A percentile compares a stretch with the other conserved stretches of the same genome.
These are phyloP conservation scores for Zygoascus bituminiphila DNA, from an alignment of 805 yeast species.

Conservation along the genomic window DNA sequence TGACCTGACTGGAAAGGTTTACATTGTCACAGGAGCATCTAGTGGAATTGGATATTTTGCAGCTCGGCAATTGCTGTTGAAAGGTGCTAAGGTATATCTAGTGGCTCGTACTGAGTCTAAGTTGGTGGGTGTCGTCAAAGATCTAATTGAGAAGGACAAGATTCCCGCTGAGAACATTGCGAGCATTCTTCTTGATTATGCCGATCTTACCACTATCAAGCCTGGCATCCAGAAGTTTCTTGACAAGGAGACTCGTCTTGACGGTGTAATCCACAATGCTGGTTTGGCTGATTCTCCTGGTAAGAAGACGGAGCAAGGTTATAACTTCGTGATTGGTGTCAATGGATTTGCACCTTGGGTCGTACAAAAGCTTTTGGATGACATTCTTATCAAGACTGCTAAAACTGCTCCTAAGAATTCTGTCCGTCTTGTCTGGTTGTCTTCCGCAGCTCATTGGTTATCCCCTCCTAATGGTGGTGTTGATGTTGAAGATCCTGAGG, in stretches of 20 bases:
- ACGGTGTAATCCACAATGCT: conserved; percentile 38
- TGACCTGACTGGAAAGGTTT: conserved; percentile 30
- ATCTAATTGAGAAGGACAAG: conserved; percentile 31
- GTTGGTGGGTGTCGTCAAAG: conserved; percentile 41
- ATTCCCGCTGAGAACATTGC: conserved; percentile 9
- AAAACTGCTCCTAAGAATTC: conserved; percentile 23
- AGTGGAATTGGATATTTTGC: conserved; percentile 86
- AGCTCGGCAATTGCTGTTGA: conserved; percentile 46
- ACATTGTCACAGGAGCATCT: conserved; percentile 71
- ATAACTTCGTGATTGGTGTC: conserved; percentile 41
- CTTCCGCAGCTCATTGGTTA: conserved; percentile 14
- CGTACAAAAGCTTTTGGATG: conserved; percentile 30
- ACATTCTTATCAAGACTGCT: conserved; percentile 31
- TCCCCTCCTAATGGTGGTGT: conserved; percentile 30
- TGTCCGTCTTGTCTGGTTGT: conserved; percentile 39
- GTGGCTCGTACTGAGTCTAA: conserved; percentile 69
- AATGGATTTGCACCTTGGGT: conserved; percentile 40
- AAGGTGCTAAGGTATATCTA: conserved; percentile 58
- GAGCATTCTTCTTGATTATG: conserved; percentile 17
- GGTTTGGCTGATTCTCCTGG: conserved; percentile 36
- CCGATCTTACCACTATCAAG: conserved; percentile 37
- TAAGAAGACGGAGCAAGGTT: conserved; percentile 32
- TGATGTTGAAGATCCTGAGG: conserved; percentile 29
- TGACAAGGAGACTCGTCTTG: conserved; percentile 24
- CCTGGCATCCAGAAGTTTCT: conserved; percentile 30